Evolutionary conservation across 306 rosid genomes (phyloP).

Genomic region (Quercus suber): DNA sequence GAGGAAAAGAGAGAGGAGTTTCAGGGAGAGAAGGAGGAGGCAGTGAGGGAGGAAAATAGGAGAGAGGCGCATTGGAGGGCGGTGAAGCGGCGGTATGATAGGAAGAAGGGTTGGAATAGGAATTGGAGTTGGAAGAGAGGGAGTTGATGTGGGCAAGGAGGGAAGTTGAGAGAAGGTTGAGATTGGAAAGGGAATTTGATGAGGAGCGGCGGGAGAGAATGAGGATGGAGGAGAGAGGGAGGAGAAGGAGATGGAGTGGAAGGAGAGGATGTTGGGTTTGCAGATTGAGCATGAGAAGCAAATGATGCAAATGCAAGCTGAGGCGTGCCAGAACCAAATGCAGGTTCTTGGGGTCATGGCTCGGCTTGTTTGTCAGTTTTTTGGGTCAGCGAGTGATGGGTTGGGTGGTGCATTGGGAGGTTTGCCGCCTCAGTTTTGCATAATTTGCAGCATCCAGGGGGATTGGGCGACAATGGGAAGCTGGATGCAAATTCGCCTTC

Average conservation of each 20-base stretch:
- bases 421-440: conserved; percentile 77
- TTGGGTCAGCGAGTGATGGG: conserved; percentile 69
- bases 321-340: conserved; percentile 88
- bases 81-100: conserved; percentile 38
- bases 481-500: conserved; percentile 85
- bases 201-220: conserved; percentile 59
- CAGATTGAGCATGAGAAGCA: conserved; percentile 91
- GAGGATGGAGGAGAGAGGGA: conserved; percentile 77
- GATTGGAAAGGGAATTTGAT: conserved; percentile 50
- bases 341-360: conserved; percentile 80
- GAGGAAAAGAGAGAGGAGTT: conserved; percentile 67
- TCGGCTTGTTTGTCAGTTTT: conserved; percentile 67
- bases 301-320: conserved; percentile 87
- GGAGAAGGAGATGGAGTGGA: conserved; percentile 91
- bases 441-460: conserved; percentile 69
- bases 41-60: conserved; percentile 42
- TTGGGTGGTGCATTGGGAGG: conserved; percentile 64
- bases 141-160: conserved; percentile 44
- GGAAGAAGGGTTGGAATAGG: conserved; percentile 53
- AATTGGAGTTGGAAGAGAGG: conserved; percentile 59
- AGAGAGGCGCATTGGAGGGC: conserved; percentile 44
- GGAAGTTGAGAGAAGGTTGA: conserved; percentile 53
- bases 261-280: conserved; percentile 74
- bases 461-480: conserved; percentile 61
- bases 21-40: conserved; percentile 48